Percentiles rank a stretch among this genome's conserved stretches.
phyloP scores from a whole-genome alignment of 2,329 filamentous ascomycete species.

The Lachnellula subtilissima region DNA sequence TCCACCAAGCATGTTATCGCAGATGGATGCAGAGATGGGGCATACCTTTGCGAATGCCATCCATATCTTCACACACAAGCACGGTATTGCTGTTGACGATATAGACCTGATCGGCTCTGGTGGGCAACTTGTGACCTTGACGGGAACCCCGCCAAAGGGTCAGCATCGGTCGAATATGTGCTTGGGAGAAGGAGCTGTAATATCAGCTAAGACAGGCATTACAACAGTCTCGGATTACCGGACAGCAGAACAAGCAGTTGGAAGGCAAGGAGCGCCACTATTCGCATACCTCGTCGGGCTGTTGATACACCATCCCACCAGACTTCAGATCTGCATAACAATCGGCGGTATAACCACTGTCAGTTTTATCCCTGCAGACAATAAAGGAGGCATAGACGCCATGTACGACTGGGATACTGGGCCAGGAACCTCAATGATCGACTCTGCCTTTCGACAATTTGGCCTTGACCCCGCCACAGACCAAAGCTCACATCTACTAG shows the following conservation, averaged over 20 bases:
- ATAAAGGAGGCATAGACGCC: slow-evolving; percentile 30
- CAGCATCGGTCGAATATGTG: slow-evolving; percentile 32
- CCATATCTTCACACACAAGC: slow-evolving; percentile 29
- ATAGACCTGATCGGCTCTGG: slow-evolving; percentile 31
- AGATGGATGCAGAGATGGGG: slow-evolving; percentile 32
- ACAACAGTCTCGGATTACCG: slow-evolving; percentile 33
- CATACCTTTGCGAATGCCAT: slow-evolving; percentile 31
- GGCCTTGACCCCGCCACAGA: slow-evolving; percentile 27
- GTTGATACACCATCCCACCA: slow-evolving; percentile 29
- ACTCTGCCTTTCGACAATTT: slow-evolving; percentile 28
- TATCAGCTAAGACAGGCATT: slow-evolving; percentile 32
- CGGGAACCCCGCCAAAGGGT: slow-evolving; percentile 26
- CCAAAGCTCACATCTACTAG: slow-evolving; percentile 18
- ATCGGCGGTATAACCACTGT: slow-evolving; percentile 31
- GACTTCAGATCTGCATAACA: slow-evolving; percentile 30
- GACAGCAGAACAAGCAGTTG: slow-evolving; percentile 32
- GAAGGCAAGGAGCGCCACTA: slow-evolving; percentile 30
- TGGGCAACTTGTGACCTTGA: slow-evolving; percentile 29
- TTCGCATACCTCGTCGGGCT: slow-evolving; percentile 30
- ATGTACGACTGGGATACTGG: slow-evolving; percentile 34
- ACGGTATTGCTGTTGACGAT: slow-evolving; percentile 28
- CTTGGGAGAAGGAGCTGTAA: slow-evolving; percentile 31
- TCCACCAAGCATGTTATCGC: slow-evolving; percentile 31
- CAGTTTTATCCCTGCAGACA: slow-evolving; percentile 29
- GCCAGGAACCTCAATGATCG: slow-evolving; percentile 30